Percentiles rank a stretch among this genome's conserved stretches.
phyloP scores from a whole-genome alignment of 805 yeast genomes.

The Wickerhamomyces canadensis region DNA sequence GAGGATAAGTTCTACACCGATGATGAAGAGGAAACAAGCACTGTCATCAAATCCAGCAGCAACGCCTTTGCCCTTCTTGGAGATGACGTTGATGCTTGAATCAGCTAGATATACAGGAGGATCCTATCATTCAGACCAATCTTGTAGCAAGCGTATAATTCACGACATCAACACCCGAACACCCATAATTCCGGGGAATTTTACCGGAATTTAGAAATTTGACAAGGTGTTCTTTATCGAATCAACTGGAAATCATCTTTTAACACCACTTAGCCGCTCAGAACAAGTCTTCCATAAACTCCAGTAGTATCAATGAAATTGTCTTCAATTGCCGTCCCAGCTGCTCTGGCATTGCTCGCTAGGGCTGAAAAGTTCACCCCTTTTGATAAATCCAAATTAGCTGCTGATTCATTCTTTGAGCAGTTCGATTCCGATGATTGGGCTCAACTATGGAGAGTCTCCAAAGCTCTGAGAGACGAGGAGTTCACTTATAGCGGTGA shows the following conservation, averaged over 20 bases:
- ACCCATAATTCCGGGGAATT: no score
- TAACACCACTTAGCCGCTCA: neutral
- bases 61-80: constrained; percentile 27
- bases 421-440: constrained; percentile 45
- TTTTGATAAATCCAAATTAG: constrained; percentile 30
- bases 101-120: no score
- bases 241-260: no score
- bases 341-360: constrained; percentile 19
- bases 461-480: constrained; percentile 48
- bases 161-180: no score
- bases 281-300: neutral
- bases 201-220: no score
- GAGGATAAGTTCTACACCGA: constrained; percentile 19
- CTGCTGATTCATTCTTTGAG: constrained; percentile 52
- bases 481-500: constrained; percentile 61
- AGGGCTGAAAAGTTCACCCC: constrained; percentile 26
- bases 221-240: no score
- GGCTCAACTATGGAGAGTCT: constrained; percentile 50
- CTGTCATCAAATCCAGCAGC: neutral
- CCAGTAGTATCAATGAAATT: constrained; percentile 15
- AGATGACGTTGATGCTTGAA: constrained; percentile 28
- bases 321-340: constrained; percentile 18
- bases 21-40: constrained; percentile 9
- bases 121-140: no score
- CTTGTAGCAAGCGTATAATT: no score